Base-by-base conservation (phyloP, 202 grass and related monocot genomes). In the Bolboschoenoplectus hybrid region DNA sequence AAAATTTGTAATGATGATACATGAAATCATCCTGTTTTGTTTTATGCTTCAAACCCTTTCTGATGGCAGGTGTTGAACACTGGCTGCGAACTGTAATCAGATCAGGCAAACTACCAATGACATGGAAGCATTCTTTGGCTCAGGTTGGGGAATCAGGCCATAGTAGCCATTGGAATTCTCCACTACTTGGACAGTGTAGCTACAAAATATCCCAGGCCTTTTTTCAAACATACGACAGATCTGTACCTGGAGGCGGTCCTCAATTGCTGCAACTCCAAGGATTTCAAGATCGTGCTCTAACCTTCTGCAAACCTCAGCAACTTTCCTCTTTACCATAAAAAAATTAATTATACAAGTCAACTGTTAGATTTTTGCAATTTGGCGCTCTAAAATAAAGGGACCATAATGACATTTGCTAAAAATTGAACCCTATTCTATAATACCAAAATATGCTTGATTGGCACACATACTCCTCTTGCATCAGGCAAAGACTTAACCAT, bases 251-350 rank as follows among this genome's bases (percentile, higher is more conserved):
- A 98, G 90, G 75, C 79, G 93, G 76, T 98, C 95, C 78, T 98
- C 95, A 89, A 98, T 92, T 44, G 95, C 95, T 82, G 93, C 93
- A 86, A 98, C 87, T 67, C 95, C 95, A 89, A 98, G 78, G 88
- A 98, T 93, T 79, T 95, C 81, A 88, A 95, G 93, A 74, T 93
- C 82, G 87, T 35, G 67, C 90, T 98, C 95, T 92, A 97, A 91
- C 65, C 60, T 87, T 55, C 95, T 63, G 86, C 88, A 93, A 51
- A 89, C 89, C 87, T 98, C 90, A 9, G 91, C 88, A 85, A 93
- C 68, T 89, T 87, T 91, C 91, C 56, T 79, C 95, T 97, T 68
- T 61, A 88, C 55, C 47, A 82, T 13, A 82, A 35, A 53, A 85
- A 68, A 9, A 49, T 36, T 76, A 35, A 3, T 6, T 87, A 52